Conservation (phyloP, 768 basidiomycete genomes). For the Boletus rex-veris region DNA sequence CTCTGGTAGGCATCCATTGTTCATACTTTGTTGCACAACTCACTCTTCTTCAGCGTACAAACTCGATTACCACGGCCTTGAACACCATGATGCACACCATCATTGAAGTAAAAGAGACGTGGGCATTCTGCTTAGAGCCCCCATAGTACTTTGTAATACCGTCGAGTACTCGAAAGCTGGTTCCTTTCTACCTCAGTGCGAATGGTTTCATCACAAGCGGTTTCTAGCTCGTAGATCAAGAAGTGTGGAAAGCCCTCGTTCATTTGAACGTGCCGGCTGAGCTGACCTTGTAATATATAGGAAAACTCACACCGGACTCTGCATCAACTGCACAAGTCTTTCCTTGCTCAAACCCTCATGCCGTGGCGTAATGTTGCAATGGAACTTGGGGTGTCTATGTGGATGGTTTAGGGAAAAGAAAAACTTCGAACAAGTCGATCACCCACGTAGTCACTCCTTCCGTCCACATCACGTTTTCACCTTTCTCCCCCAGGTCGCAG, state of each 20-base stretch:
- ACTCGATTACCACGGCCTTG: slow-evolving; percentile 67
- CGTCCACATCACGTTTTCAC: slow-evolving; percentile 4
- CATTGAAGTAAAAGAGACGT: slow-evolving; percentile 31
- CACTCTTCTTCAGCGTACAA: slow-evolving; percentile 53
- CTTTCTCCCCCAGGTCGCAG: slow-evolving; percentile 3
- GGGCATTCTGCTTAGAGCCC: slow-evolving; percentile 9
- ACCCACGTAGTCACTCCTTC: slow-evolving; percentile 12
- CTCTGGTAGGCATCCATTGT: slow-evolving; percentile 56
- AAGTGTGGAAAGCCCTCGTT: too few species aligned
- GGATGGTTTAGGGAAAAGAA: too few species aligned
- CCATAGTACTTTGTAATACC: slow-evolving; percentile 16
- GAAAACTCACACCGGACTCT: not conserved
- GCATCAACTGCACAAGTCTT: not conserved
- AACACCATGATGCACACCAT: slow-evolving; percentile 47
- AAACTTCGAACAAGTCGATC: not conserved
- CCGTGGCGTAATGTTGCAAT: not conserved
- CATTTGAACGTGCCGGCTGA: too few species aligned
- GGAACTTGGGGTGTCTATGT: not conserved
- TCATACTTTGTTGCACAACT: not conserved
- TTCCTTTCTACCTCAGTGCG: not conserved
- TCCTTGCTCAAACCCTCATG: not conserved
- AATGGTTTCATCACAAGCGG: not conserved
- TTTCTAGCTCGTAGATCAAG: too few species aligned
- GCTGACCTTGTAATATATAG: not conserved
- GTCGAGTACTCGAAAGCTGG: not conserved